Conservation (phyloP, 805 yeast genomes). For the Hanseniaspora vineae region DNA sequence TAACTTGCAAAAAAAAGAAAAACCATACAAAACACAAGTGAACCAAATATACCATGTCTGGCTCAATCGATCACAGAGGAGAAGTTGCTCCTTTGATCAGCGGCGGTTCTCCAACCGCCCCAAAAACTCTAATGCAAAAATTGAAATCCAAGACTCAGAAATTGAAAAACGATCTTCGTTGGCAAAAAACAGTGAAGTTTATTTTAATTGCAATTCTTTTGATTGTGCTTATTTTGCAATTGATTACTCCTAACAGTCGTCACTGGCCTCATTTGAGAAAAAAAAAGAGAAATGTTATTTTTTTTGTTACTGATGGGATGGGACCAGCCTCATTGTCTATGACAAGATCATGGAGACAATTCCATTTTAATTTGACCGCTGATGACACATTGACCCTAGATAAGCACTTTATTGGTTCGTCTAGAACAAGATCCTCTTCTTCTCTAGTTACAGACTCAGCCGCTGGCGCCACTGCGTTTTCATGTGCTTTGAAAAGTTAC, state of each 20-base stretch:
- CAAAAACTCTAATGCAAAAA: too few relatives aligned
- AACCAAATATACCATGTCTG: too few relatives aligned
- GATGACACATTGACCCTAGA: constrained; percentile 53
- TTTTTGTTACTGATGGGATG: constrained; percentile 92
- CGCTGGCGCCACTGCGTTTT: constrained; percentile 92
- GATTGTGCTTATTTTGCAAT: not conserved
- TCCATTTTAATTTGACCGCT: constrained; percentile 27
- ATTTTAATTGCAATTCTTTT: not conserved
- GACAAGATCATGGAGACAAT: constrained; percentile 65
- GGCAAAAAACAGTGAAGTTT: constrained; percentile 1
- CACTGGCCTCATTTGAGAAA: not conserved
- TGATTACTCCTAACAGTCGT: not conserved
- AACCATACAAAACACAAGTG: too few relatives aligned
- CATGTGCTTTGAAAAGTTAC: constrained; percentile 72
- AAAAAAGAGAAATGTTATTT: constrained; percentile 59
- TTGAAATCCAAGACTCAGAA: too few relatives aligned
- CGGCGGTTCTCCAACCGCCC: not conserved
- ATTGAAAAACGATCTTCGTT: not conserved
- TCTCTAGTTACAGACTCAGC: constrained; percentile 89
- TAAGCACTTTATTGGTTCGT: constrained; percentile 61
- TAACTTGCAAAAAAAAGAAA: too few relatives aligned
- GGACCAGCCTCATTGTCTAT: constrained; percentile 80
- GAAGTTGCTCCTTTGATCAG: not conserved
- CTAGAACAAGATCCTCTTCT: constrained; percentile 67
- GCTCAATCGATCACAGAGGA: not conserved